phyloP scores from a whole-genome alignment of 2,329 filamentous ascomycete species.

The Clonostachys rosea region DNA sequence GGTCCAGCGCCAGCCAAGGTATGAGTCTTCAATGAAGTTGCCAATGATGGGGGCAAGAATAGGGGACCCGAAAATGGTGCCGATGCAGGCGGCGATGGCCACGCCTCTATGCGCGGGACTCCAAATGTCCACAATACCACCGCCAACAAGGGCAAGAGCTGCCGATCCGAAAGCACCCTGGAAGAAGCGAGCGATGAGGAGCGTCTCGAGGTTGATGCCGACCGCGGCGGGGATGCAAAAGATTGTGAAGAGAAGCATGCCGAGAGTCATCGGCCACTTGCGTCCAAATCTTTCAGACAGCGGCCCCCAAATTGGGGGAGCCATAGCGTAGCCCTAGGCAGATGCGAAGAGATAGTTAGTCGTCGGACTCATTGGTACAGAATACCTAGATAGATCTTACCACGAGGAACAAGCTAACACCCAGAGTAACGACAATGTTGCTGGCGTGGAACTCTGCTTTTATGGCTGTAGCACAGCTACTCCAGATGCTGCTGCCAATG shows the following conservation, averaged over 20 bases:
- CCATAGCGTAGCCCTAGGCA: slow-evolving; percentile 44
- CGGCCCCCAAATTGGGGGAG: slow-evolving; percentile 52
- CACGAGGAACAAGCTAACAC: too few species aligned
- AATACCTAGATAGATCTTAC: too few species aligned
- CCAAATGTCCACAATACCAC: slow-evolving; percentile 51
- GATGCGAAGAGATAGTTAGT: too few species aligned
- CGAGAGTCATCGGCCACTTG: slow-evolving; percentile 45
- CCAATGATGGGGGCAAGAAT: slow-evolving; percentile 49
- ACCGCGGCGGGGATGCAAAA: slow-evolving; percentile 64
- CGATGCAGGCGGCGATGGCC: slow-evolving; percentile 42
- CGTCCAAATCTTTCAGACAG: slow-evolving; percentile 63
- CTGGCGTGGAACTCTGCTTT: too few species aligned
- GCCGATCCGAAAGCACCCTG: slow-evolving; percentile 54
- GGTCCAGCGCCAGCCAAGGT: slow-evolving; percentile 9
- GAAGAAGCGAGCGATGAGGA: slow-evolving; percentile 56
- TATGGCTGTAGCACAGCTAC: too few species aligned
- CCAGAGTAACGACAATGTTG: too few species aligned
- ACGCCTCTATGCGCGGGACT: slow-evolving; percentile 38
- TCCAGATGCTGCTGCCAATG: too few species aligned
- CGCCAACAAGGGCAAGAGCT: slow-evolving; percentile 48
- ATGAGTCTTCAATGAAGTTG: slow-evolving; percentile 44
- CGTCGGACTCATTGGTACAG: too few species aligned
- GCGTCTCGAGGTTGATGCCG: slow-evolving; percentile 42
- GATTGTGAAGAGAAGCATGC: slow-evolving; percentile 56
- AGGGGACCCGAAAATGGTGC: slow-evolving; percentile 38